Base-by-base conservation (phyloP, 352 stramenopile genomes). In the Phytopythium cucurbitacearum region DNA sequence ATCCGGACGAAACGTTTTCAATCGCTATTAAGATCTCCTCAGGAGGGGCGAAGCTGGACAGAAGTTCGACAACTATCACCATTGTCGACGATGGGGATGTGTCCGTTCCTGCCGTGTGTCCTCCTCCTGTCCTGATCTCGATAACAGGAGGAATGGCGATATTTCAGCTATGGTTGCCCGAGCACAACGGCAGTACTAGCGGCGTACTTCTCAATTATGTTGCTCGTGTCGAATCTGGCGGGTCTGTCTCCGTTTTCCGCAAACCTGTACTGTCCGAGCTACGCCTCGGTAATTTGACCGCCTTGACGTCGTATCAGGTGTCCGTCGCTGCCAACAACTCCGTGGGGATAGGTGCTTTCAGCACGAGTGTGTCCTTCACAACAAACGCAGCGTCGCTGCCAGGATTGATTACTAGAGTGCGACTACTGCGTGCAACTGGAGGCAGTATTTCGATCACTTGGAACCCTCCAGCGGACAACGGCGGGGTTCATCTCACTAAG, bases 31-130 rank as follows among this genome's bases (percentile, higher is more conserved):
- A 46, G 5, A 33, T 82, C 7, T 7, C 45, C 1, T 64, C 16
- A 38, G 68, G 71, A 10, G 71, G 71, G 11, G 75, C 67, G 0
- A 56, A 49, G 13, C 43, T 71, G 5, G 44, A 43, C 0, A 51
- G 52, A 9, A 52, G 54, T 13, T n/a, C 40, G 1, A 59, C 56
- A 7, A 48, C 43, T 10, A 41, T 88, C 45, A 80, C 57, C 10
- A 88, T 88, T 43, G 48, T 74, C 6, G 77, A 88, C 34, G 77
- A 88, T 36, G 73, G 71, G 0, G 77, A 88, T 44, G 41, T 64
- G 7, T 78, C 68, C 0, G 28, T 69, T 10, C 69, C 77, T 3
- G 75, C 67, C 4, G 53, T 50, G 1, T 64, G 62, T 15, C 49
- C 62, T 8, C 39, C 62, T 15, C 73, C 64, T 5, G 3, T 55